Base-by-base conservation (phyloP, 1,284 basidiomycete genomes). In the Porodaedalea pini region DNA sequence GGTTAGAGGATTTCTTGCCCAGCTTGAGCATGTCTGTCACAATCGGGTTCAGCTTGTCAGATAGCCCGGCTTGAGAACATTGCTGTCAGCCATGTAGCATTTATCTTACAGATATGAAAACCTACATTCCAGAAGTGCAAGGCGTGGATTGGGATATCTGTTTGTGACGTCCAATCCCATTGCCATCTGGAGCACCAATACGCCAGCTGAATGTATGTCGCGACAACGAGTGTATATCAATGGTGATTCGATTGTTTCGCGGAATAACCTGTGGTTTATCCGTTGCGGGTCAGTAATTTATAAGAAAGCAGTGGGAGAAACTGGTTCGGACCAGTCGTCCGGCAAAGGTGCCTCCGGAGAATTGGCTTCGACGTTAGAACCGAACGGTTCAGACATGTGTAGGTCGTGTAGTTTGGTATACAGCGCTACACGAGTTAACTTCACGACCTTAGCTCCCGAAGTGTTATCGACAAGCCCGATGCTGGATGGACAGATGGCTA, bases 121-220 rank as follows among this genome's bases (percentile, higher is more conserved):
- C 58, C 37, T 57, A 69, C 71, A 65, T 19, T 65, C 60, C 7
- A 61, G 60, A 23, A 74, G 55, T 0, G 70, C 71, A 4, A 64
- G 56, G n/a, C 70, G 67, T 15, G 68, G 66, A 61, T 75, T 73
- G 4, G 68, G 65, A 59, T 68, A 77, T 25, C 65, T 64, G 2
- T 82, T 75, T 54, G 79, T 78, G 4, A 90, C 85, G 62, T 86
- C 79, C 55, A 83, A 70, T 0, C 90, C 88, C 23, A 87, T 68
- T 10, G 91, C 69, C 89, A 92, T 91, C 69, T 90, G 88, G 50
- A 91, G 63, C 34, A 90, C 72, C 3, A 90, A 76, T 40, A 91
- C 78, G 0, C 88, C 90, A 0, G 83, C 79, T n/a, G 79, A 76
- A 66, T 90, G 88, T 15, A 92, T 83, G 64, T 92, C 90, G 23